Evolutionary conservation across 2,329 filamentous ascomycete species (phyloP).

Genomic region (Trichoderma polysporum): DNA sequence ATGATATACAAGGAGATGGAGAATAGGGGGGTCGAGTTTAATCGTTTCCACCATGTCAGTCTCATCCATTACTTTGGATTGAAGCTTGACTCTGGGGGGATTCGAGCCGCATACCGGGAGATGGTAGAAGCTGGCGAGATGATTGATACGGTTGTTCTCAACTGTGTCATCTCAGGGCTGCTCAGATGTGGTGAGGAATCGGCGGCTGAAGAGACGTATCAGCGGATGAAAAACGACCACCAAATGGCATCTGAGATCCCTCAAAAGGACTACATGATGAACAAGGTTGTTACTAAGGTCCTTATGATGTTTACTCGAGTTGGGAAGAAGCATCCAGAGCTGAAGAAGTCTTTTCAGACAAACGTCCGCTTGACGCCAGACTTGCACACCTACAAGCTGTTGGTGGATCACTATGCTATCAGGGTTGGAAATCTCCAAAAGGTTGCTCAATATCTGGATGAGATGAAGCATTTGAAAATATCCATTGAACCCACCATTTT

Average conservation of each 20-base stretch:
- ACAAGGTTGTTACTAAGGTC: conserved; percentile 52
- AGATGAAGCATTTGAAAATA: conserved; percentile 72
- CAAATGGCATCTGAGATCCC: conserved; percentile 41
- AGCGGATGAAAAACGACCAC: conserved; percentile 73
- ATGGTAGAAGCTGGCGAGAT: conserved; percentile 85
- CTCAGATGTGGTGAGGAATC: conserved; percentile 72
- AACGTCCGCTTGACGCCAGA: conserved; percentile 69
- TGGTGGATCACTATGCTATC: conserved; percentile 72
- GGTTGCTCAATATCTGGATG: conserved; percentile 69
- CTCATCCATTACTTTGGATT: conserved; percentile 83
- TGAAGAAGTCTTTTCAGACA: conserved; percentile 58
- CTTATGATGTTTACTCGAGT: conserved; percentile 59
- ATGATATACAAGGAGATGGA: conserved; percentile 82
- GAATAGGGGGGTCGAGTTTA: conserved; percentile 63
- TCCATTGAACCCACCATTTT: conserved; percentile 75
- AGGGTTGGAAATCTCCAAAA: conserved; percentile 68
- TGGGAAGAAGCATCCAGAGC: conserved; percentile 53
- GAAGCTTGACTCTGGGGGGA: conserved; percentile 67
- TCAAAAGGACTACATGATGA: conserved; percentile 46
- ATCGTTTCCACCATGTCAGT: conserved; percentile 78
- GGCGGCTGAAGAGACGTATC: conserved; percentile 78
- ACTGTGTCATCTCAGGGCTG: conserved; percentile 79
- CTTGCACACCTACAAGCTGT: conserved; percentile 73
- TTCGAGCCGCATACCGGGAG: conserved; percentile 75
- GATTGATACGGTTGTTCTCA: conserved; percentile 82